Base-by-base conservation (phyloP, 352 stramenopile genomes). In the Thalassiosira delicatula region DNA sequence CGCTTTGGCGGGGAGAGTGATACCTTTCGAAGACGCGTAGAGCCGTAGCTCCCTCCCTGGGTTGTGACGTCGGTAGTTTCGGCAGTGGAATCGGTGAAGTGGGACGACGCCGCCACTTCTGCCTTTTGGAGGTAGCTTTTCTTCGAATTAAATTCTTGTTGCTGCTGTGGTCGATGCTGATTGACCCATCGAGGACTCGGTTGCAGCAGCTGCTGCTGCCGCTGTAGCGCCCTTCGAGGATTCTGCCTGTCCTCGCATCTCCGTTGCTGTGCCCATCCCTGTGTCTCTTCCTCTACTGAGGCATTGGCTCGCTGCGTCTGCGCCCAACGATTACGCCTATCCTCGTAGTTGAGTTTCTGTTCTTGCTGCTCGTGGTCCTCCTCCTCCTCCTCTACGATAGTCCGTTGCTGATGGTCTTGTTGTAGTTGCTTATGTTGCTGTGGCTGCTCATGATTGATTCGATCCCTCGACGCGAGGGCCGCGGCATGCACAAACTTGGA, bases 401-500 rank as follows among this genome's bases (percentile, higher is more conserved):
- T n/a, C n/a, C n/a, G n/a, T n/a, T n/a, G n/a, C n/a, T n/a, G n/a
- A 49, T 21, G 51, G 7, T 54, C 29, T 42, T 59, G 3, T 33
- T 21, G 35, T 14, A 32, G 21, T 21, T 54, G 25, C 14, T 49
- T 17, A 49, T 17, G 37, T 49, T 49, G 37, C 32, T 65, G 25
- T 37, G 27, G 44, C 27, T 37, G 3, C 8, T 74, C 21, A 35
- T 56, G 35, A 56, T 70, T 62, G 32, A 32, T 14, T 32, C 33
- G 19, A 19, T 80, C 33, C 19, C 74, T 42, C 33, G 70, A 37
- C 14, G 79, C 72, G 37, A 82, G 40, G 14, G 79, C 79, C 33
- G 79, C 79, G 33, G 79, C 79, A 71, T 81, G 79, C 25, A 86
- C 37, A 68, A 82, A 86, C 37, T 86, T 86, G 7, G 79, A 86